Evolutionary conservation across 164 flowering plant genomes (phyloP).

Genomic region (Chimonanthus salicifolius): DNA sequence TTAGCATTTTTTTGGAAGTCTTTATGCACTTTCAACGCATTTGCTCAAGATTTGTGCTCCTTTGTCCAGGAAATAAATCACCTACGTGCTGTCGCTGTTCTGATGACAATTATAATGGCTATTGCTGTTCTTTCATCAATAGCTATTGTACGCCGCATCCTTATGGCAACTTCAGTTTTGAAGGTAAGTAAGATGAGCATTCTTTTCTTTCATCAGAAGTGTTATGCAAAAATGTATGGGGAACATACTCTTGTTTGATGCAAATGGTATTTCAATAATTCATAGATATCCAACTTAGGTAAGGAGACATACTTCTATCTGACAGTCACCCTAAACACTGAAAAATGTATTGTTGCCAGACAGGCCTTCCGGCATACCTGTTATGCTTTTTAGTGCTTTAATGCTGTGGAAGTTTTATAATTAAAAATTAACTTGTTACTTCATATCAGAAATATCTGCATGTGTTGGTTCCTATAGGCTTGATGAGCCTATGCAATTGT

Average conservation of each 20-base stretch:
- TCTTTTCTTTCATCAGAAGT: too few relatives aligned
- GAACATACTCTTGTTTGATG: neutral
- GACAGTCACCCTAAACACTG: neutral
- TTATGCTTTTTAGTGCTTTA: neutral
- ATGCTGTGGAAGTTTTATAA: neutral
- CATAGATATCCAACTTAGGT: neutral
- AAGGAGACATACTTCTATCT: neutral
- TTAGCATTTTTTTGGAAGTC: slow-evolving; percentile 4
- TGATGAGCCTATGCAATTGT: neutral
- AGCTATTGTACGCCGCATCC: slow-evolving; percentile 85
- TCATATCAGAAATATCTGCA: neutral
- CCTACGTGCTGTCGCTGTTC: slow-evolving; percentile 61
- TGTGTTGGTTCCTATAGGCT: neutral
- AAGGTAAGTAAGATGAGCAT: slow-evolving; percentile 50
- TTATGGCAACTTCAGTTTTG: slow-evolving; percentile 93
- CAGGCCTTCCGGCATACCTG: neutral
- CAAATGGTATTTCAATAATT: neutral
- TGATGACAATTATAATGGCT: slow-evolving; percentile 73
- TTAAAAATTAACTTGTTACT: neutral
- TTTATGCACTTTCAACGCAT: neutral
- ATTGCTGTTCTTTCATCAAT: slow-evolving; percentile 74
- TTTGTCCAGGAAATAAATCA: slow-evolving; percentile 72
- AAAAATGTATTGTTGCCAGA: neutral
- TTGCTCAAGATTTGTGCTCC: neutral
- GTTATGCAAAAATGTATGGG: neutral